Conservation (phyloP, 2,329 filamentous ascomycete genomes). For the Aspergillus candidus region DNA sequence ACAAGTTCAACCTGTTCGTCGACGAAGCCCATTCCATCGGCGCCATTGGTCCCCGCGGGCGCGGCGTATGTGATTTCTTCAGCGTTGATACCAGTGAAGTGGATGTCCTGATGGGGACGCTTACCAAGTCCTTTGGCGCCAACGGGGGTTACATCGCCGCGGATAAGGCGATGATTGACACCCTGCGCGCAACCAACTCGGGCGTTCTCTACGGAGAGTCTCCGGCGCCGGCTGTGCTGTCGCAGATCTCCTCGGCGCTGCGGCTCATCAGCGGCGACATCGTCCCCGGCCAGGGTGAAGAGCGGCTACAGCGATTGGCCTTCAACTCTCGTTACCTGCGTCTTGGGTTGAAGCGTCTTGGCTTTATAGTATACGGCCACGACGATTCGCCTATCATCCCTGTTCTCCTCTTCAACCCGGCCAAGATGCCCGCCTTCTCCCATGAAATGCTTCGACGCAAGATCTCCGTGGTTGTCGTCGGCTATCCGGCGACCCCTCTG, state of each 20-base stretch:
- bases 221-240: constrained; percentile 77
- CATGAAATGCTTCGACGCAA: constrained; percentile 98
- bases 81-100: constrained; percentile 79
- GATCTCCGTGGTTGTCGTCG: constrained; percentile 94
- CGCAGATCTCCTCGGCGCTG: constrained; percentile 82
- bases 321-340: constrained; percentile 99
- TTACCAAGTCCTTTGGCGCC: constrained; percentile 97
- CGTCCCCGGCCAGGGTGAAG: constrained; percentile 83
- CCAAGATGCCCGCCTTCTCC: constrained; percentile 96
- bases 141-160: constrained; percentile 94
- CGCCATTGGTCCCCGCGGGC: constrained; percentile 78
- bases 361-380: constrained; percentile 93
- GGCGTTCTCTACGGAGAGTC: constrained; percentile 83
- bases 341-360: constrained; percentile 90
- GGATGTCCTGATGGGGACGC: constrained; percentile 94
- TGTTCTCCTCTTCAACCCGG: constrained; percentile 92
- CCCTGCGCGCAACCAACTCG: constrained; percentile 78
- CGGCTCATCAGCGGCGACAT: constrained; percentile 86
- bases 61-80: constrained; percentile 97
- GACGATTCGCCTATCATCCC: constrained; percentile 98
- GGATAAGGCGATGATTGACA: constrained; percentile 86
- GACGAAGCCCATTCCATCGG: constrained; percentile 97
- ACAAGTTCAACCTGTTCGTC: constrained; percentile 94
- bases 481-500: constrained; percentile 91
- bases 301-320: constrained; percentile 88